Conservation (phyloP, 179 eudicot species). For the Kewa caespitosa region DNA sequence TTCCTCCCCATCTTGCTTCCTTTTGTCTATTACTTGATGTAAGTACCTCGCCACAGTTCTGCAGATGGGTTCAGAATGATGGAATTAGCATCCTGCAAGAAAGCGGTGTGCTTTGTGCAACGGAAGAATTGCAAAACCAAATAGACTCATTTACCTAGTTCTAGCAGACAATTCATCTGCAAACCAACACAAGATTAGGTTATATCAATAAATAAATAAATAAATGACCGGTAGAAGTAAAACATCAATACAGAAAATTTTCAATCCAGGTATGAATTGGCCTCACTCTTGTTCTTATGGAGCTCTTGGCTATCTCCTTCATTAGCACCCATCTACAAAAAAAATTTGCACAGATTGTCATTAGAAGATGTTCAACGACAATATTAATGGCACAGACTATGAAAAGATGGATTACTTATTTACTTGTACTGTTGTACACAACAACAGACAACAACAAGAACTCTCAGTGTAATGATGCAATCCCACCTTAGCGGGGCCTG, state of each 20-base stretch:
- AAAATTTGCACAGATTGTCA: constrained; percentile 7
- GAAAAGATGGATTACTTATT: neutral
- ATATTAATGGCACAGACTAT: neutral
- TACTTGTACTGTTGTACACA: no score
- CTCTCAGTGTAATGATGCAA: no score
- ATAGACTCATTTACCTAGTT: constrained; percentile 47
- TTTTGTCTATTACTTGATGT: constrained; percentile 31
- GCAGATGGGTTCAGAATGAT: constrained; percentile 8
- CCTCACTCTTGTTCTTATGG: constrained; percentile 37
- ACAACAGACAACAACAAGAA: no score
- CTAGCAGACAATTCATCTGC: constrained; percentile 65
- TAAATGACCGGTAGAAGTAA: no score
- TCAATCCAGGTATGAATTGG: neutral
- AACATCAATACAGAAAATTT: neutral
- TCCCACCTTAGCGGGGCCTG: no score
- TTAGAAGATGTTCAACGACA: neutral
- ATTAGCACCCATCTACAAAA: constrained; percentile 47
- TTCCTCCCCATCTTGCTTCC: constrained; percentile 36
- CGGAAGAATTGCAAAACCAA: neutral
- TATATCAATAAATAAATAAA: neutral
- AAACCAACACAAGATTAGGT: constrained; percentile 20
- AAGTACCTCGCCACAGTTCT: constrained; percentile 55
- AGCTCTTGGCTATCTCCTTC: constrained; percentile 49
- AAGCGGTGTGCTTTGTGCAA: neutral
- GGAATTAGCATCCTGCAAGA: neutral